Conservation (phyloP, 1,284 basidiomycete species). For the Ganoderma sinense region DNA sequence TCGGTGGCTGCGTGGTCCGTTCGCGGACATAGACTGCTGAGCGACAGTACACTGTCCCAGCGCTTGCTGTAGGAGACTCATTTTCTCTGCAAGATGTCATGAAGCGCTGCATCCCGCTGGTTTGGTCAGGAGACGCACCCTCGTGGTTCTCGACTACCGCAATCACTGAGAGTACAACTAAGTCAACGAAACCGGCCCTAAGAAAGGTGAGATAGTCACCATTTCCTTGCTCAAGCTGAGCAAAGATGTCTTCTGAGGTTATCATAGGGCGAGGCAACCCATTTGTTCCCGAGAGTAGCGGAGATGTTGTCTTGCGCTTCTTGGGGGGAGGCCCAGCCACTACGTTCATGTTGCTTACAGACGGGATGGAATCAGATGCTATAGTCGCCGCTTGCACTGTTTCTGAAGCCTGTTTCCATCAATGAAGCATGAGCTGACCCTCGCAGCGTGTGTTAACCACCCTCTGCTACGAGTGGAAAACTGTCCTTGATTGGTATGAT, state of each 20-base stretch:
- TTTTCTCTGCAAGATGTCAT: conserved; percentile 17
- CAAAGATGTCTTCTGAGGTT: conserved; percentile 1
- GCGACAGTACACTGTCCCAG: conserved; percentile 20
- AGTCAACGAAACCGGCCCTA: neutral
- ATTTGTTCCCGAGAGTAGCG: neutral
- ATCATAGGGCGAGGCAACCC: conserved; percentile 15
- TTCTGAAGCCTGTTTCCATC: conserved; percentile 61
- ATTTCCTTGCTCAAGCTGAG: conserved; percentile 11
- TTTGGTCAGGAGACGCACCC: conserved; percentile 9
- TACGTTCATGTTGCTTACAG: neutral
- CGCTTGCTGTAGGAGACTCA: conserved; percentile 14
- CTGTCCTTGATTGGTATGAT: neutral
- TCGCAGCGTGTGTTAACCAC: conserved; percentile 7
- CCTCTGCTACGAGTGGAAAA: neutral
- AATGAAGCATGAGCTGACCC: conserved; percentile 52
- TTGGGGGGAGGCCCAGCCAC: conserved; percentile 11
- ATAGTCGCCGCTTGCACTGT: conserved; percentile 24
- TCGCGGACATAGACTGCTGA: conserved; percentile 13
- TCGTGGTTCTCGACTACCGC: conserved; percentile 20
- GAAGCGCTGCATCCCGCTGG: neutral
- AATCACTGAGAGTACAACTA: conserved; percentile 13
- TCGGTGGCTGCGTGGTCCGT: conserved; percentile 20
- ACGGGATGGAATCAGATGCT: neutral
- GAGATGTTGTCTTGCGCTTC: conserved; percentile 10
- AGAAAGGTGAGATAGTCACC: conserved; percentile 2